Evolutionary conservation across 2,329 filamentous ascomycete genomes (phyloP), one percentile per base, ranked within the genome.

Genomic region (Pseudogymnoascus sp.): DNA sequence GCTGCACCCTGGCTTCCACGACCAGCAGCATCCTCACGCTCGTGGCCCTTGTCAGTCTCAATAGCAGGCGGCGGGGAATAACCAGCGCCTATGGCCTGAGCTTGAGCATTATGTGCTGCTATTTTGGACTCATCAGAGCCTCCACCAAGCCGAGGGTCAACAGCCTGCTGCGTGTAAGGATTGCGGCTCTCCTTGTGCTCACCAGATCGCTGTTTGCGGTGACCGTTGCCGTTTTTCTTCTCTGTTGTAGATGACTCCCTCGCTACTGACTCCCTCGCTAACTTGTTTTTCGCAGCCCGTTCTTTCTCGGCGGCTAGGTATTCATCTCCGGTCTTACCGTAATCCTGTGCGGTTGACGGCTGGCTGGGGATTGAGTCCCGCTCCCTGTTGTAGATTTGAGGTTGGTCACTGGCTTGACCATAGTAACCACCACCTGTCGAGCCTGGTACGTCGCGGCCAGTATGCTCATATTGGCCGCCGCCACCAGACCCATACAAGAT

Each of bases 101-200:
- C n/a, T 33, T 62, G 60, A 53, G 64, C 70, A 31, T 63, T 65
- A 62, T 75, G 72, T 18, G 70, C 73, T 56, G n/a, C 50, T 38
- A n/a, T n/a, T 25, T 11, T 18, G n/a, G 33, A 21, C 59, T 23
- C 59, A 1, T 42, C 59, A 7, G 50, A 0, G 28, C 23, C 44
- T 18, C 8, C 44, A 28, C 50, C 50, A 18, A 56, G 50, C 28
- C 50, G 50, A 33, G 65, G 65, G 18, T 64, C 62, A 18, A 31
- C 11, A 59, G 59, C 33, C 3, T 60, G 40, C 16, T 37, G 23
- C 12, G 33, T 63, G 40, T 60, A 60, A 40, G 59, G 56, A 5
- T 56, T 56, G n/a, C 50, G 50, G 10, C 25, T 56, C 28, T 56
- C 28, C 1, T 33, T 56, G 50, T 33, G 25, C n/a, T 56, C 50